Evolutionary conservation across 1,284 basidiomycete species (phyloP).

Genomic region (Cronartium quercuum): DNA sequence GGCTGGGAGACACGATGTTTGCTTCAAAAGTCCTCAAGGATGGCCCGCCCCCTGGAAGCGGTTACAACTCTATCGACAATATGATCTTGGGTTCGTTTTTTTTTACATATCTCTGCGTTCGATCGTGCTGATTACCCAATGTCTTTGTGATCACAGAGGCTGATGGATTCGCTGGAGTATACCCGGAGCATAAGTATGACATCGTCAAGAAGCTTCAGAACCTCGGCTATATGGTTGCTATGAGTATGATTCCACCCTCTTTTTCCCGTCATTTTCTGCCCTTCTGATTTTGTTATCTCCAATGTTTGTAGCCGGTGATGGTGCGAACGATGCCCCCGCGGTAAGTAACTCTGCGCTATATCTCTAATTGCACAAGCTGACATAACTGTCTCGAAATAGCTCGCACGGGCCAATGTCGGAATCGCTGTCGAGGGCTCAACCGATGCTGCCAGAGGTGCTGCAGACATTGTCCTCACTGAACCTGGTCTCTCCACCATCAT

Average conservation of each 20-base stretch:
- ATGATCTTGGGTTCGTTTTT: conserved; percentile 54
- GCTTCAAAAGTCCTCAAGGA: conserved; percentile 90
- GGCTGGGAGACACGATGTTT: conserved; percentile 94
- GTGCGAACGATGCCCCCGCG: conserved; percentile 91
- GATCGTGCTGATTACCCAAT: background rate
- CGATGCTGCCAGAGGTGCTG: conserved; percentile 88
- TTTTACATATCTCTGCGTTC: background rate
- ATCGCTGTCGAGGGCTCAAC: conserved; percentile 87
- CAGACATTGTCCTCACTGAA: conserved; percentile 89
- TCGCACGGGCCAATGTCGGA: conserved; percentile 57
- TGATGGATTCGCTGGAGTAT: conserved; percentile 89
- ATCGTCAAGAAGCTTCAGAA: conserved; percentile 89
- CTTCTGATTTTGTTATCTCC: background rate
- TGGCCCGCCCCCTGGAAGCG: conserved; percentile 67
- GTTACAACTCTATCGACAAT: conserved; percentile 74
- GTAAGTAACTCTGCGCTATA: background rate
- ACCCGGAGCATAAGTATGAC: conserved; percentile 56
- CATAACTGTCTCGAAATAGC: conserved; percentile 43
- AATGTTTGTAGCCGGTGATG: conserved; percentile 70
- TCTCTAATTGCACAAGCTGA: background rate
- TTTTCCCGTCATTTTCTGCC: background rate
- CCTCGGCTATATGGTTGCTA: conserved; percentile 52
- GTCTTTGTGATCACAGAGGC: conserved; percentile 60
- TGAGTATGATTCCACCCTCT: conserved; percentile 9
- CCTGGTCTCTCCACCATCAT: conserved; percentile 94